Evolutionary conservation across 805 yeast genomes (phyloP), one percentile per base, ranked within the genome.

Genomic region (Ogataea ramenticola): DNA sequence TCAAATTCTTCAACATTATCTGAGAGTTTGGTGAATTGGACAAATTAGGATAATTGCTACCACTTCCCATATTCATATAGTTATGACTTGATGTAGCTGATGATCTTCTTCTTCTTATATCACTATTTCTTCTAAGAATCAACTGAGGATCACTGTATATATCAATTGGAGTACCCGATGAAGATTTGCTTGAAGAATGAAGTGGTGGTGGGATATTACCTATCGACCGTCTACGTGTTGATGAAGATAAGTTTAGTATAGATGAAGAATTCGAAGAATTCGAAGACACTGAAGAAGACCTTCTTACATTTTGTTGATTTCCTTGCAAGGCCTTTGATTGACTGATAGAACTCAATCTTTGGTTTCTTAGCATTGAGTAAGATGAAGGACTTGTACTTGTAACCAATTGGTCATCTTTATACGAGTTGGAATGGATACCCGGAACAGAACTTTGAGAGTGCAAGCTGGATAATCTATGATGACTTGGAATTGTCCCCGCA

Each of bases 231-330:
- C 37, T 34, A 34, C 24, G 24, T 9, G 47, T 27, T 2, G 55
- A 49, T 2, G 55, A 49, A 7, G 47, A 31, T 2, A 54, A 49
- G 33, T 43, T 55, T 36, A 56, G 36, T 2, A 53, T 41, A 24
- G 52, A 57, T 6, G 56, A 46, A 3, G 59, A 48, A 10, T 56
- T 54, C 8, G 60, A 54, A 33, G 54, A 53, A 19, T 47, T 49
- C 2, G 59, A 56, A 2, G 59, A 55, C n/a, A 44, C 39, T 1
- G 61, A 55, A 11, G 37, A 34, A 8, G 37, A 34, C 17, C 37
- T 34, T 34, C 37, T 34, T 9, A 4, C n/a, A 4, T 20, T 34
- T 17, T 22, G 22, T 17, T 19, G 24, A 34, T 11, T 14, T 10
- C 24, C 11, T 9, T 34, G 10, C 5, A 12, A 8, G 14, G 17